Evolutionary conservation across 352 stramenopile genomes (phyloP).

Genomic region (Globisporangium abappressorium): DNA sequence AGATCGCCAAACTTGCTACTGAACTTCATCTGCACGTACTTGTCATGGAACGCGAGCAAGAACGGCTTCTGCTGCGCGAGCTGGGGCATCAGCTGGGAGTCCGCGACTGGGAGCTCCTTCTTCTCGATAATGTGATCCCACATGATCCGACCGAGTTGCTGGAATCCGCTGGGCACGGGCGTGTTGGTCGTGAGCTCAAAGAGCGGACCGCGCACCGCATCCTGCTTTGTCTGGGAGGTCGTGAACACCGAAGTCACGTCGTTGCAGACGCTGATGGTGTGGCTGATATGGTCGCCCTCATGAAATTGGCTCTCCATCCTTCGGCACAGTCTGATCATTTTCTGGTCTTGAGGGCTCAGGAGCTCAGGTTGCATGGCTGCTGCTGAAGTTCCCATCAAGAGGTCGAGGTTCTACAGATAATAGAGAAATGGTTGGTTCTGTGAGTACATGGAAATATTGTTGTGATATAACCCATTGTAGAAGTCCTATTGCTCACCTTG

Average conservation of each 20-base stretch:
- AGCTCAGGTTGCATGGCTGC: neutral
- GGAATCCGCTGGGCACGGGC: neutral
- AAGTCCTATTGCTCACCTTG: neutral
- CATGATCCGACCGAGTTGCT: neutral
- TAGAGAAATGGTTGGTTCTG: neutral
- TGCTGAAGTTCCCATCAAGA: neutral
- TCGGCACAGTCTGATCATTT: neutral
- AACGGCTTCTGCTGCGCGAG: neutral
- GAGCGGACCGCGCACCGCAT: neutral
- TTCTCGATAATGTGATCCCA: slow-evolving; percentile 8
- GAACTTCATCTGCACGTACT: slow-evolving; percentile 1
- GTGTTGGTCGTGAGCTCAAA: slow-evolving; percentile 17
- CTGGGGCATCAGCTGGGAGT: too few species aligned
- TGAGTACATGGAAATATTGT: neutral
- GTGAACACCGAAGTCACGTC: slow-evolving; percentile 7
- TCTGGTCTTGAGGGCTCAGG: neutral
- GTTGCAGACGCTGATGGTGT: neutral
- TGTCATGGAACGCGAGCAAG: slow-evolving; percentile 3
- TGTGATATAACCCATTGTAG: too few species aligned
- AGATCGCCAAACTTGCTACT: neutral
- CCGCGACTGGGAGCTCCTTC: neutral
- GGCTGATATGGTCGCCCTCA: slow-evolving; percentile 4
- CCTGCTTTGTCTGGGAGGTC: slow-evolving; percentile 1
- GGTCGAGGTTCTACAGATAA: neutral
- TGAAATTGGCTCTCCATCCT: neutral